Evolutionary conservation across 495 filamentous ascomycete species (phyloP).

Genomic region (Mytilinidion resinicola): DNA sequence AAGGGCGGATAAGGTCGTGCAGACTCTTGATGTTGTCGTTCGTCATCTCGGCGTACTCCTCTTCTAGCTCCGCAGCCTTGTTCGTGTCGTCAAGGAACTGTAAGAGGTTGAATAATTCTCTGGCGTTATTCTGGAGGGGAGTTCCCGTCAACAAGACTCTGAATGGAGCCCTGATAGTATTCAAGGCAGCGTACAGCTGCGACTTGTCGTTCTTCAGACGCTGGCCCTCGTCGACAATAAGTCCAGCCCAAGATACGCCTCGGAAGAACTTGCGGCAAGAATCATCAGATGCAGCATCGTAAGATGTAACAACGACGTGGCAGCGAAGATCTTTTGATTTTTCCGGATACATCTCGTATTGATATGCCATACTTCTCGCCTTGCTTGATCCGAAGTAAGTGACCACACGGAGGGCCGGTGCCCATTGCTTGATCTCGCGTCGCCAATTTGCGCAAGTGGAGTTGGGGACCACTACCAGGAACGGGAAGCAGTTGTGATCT

Average conservation of each 20-base stretch:
- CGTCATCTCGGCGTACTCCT: constrained; percentile 64
- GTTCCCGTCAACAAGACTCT: constrained; percentile 77
- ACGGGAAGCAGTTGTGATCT: constrained; percentile 81
- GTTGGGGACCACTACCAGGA: constrained; percentile 88
- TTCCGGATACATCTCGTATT: constrained; percentile 78
- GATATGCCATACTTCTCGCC: constrained; percentile 60
- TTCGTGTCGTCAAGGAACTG: constrained; percentile 77
- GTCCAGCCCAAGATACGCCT: constrained; percentile 70
- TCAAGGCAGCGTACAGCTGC: constrained; percentile 67
- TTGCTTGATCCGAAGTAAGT: constrained; percentile 75
- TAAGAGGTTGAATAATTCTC: constrained; percentile 90
- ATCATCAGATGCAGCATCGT: constrained; percentile 72
- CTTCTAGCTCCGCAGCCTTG: constrained; percentile 65
- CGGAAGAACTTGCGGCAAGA: constrained; percentile 57
- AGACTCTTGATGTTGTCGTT: constrained; percentile 73
- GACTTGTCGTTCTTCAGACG: constrained; percentile 90
- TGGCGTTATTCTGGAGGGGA: constrained; percentile 88
- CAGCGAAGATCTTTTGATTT: constrained; percentile 58
- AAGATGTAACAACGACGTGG: constrained; percentile 92
- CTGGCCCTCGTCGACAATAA: constrained; percentile 95
- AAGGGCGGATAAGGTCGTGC: constrained; percentile 79
- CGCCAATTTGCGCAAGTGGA: constrained; percentile 96
- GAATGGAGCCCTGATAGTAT: constrained; percentile 64
- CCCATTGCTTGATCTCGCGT: constrained; percentile 92
- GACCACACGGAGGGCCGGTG: constrained; percentile 76